phyloP scores from a whole-genome alignment of 371 early-diverging fungal species.

The Polyrhizophydium stewartii region DNA sequence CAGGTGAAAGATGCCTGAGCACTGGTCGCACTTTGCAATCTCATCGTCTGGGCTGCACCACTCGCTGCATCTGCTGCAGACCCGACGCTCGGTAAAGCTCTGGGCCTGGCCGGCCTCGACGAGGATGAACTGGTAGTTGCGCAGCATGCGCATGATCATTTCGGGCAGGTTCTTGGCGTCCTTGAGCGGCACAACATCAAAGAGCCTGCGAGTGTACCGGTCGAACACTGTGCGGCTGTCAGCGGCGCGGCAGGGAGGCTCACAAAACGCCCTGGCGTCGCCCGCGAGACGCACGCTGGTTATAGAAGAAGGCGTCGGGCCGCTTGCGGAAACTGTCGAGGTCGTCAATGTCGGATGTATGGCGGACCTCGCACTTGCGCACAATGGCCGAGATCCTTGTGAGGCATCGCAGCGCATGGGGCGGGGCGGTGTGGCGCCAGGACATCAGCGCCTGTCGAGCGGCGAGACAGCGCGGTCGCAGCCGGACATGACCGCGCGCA shows the following conservation, averaged over 20 bases:
- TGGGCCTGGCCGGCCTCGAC: constrained; percentile 76
- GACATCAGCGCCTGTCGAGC: not conserved
- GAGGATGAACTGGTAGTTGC: constrained; percentile 70
- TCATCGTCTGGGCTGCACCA: constrained; percentile 48
- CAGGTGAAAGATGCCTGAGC: constrained; percentile 24
- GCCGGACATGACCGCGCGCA: not conserved
- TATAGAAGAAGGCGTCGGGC: constrained; percentile 76
- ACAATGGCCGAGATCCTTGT: constrained; percentile 69
- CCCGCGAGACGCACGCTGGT: constrained; percentile 41
- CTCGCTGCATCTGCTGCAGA: constrained; percentile 69
- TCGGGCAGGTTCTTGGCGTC: constrained; percentile 75
- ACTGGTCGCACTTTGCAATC: constrained; percentile 25
- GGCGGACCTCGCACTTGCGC: constrained; percentile 72
- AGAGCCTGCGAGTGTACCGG: constrained; percentile 79
- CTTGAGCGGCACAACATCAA: constrained; percentile 78
- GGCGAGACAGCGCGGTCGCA: not conserved
- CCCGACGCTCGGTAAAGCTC: constrained; percentile 66
- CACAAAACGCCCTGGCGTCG: not conserved
- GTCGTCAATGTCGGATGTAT: constrained; percentile 61
- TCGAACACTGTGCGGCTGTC: constrained; percentile 57
- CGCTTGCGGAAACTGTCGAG: constrained; percentile 52
- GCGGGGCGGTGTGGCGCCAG: not conserved
- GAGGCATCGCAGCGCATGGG: constrained; percentile 8
- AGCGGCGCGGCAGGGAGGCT: not conserved
- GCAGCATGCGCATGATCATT: constrained; percentile 61